A percentile compares a stretch with the other conserved stretches of the same genome.
These are phyloP conservation scores for Paspalum notatum DNA, from an alignment of 176 grass and related monocot species.

Conservation along the genomic window DNA sequence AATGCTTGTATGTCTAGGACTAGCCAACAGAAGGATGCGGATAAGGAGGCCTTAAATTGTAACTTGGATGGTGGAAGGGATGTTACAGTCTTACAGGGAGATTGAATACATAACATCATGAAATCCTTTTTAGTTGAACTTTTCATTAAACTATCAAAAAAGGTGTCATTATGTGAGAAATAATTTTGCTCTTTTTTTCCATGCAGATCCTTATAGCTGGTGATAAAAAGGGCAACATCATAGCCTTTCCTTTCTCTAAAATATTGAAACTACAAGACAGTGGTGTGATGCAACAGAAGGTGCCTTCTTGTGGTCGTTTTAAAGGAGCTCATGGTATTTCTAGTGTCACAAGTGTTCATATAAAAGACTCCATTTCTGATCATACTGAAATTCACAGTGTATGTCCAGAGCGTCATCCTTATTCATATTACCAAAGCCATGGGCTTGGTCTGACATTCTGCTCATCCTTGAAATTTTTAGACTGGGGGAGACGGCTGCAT, in stretches of 20 bases:
- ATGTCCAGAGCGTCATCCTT: conserved; percentile 38
- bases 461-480: conserved; percentile 60
- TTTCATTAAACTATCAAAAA: not conserved
- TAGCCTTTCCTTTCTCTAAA: conserved; percentile 67
- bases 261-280: conserved; percentile 23
- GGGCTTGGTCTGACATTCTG: conserved; percentile 14
- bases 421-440: conserved; percentile 35
- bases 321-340: conserved; percentile 98
- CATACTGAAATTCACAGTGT: conserved; percentile 74
- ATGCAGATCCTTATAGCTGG: conserved; percentile 83
- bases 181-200: conserved; percentile 14
- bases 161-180: not conserved
- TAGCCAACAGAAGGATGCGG: not conserved
- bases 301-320: conserved; percentile 62
- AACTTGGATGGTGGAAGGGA: conserved; percentile 1
- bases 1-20: conserved; percentile 30
- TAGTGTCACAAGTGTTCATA: conserved; percentile 78
- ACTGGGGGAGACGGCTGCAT: conserved; percentile 98
- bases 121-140: not conserved
- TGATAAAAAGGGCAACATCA: conserved; percentile 94
- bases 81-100: conserved; percentile 1
- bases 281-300: conserved; percentile 45
- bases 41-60: conserved; percentile 8
- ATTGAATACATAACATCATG: conserved; percentile 14
- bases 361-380: conserved; percentile 49